A percentile compares a stretch with the other conserved stretches of the same genome.
Conservation (phyloP, 768 basidiomycete genomes). For the Suillus spraguei region DNA sequence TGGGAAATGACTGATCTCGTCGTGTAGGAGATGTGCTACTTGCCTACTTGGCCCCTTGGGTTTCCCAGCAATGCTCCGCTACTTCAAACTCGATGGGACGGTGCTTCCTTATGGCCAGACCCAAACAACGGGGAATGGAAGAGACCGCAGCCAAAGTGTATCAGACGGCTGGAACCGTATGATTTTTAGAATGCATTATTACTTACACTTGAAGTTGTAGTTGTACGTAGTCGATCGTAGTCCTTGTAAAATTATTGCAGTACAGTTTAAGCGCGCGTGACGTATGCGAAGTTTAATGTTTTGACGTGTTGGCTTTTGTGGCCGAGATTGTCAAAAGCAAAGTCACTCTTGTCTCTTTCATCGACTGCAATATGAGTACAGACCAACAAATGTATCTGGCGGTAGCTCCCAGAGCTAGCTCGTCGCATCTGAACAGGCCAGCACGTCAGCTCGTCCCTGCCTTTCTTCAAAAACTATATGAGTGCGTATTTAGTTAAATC, state of each 20-base stretch:
- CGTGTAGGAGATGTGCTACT: slow-evolving; percentile 29
- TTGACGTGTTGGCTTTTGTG: slow-evolving; percentile 7
- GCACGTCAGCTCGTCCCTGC: slow-evolving; percentile 66
- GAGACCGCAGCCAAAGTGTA: slow-evolving; percentile 27
- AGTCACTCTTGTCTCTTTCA: background rate
- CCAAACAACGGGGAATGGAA: slow-evolving; percentile 20
- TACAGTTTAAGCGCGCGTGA: background rate
- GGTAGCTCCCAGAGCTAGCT: slow-evolving; percentile 41
- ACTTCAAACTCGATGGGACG: background rate
- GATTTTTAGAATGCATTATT: background rate
- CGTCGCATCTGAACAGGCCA: slow-evolving; percentile 46
- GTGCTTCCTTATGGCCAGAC: background rate
- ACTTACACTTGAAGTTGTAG: background rate
- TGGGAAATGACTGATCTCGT: background rate
- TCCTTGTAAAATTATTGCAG: background rate
- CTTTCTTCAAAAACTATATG: slow-evolving; percentile 92
- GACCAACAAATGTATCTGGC: slow-evolving; percentile 63
- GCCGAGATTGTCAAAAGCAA: slow-evolving; percentile 3
- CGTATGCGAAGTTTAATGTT: background rate
- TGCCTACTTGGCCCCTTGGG: slow-evolving; percentile 26
- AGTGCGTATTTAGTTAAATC: slow-evolving; percentile 52
- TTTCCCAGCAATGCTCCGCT: slow-evolving; percentile 3
- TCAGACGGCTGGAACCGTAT: slow-evolving; percentile 19
- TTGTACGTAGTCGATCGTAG: background rate
- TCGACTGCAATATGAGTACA: slow-evolving; percentile 39